Conservation (phyloP, 345 rosid genomes). For the Populus deltoides region DNA sequence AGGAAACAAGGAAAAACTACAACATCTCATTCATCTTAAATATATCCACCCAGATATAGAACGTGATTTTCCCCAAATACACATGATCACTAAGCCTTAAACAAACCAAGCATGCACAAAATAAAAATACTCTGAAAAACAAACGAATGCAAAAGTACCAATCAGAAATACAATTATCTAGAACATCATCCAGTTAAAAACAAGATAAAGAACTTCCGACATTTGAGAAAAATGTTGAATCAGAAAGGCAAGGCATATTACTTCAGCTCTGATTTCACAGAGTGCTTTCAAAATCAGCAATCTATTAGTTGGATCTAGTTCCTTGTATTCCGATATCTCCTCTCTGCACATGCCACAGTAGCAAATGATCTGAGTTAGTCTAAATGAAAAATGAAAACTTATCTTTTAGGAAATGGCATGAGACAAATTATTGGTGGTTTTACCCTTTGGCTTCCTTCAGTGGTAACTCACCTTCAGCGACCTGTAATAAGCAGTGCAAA, state of each 20-base stretch:
- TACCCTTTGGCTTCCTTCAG: conserved; percentile 62
- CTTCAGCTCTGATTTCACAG: conserved; percentile 79
- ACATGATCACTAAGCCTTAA: not conserved
- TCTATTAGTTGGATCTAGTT: conserved; percentile 58
- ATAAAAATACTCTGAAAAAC: not conserved
- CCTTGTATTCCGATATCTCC: conserved; percentile 59
- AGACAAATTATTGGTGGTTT: no score
- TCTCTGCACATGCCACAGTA: conserved; percentile 42
- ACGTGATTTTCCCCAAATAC: not conserved
- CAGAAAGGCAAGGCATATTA: conserved; percentile 26
- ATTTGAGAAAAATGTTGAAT: conserved; percentile 6
- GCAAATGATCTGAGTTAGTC: conserved; percentile 1
- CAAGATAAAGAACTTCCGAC: conserved; percentile 1
- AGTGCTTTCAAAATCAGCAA: conserved; percentile 69
- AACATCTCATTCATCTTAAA: conserved; percentile 7
- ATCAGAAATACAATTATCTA: not conserved
- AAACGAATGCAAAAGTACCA: not conserved
- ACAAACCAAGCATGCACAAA: not conserved
- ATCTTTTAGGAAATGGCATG: not conserved
- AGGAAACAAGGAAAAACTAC: not conserved
- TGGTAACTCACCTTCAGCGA: conserved; percentile 75
- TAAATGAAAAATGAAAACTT: not conserved
- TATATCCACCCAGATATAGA: not conserved
- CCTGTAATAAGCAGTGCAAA: conserved; percentile 35
- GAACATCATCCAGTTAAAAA: not conserved